Percentiles rank a stretch among this genome's conserved stretches.
phyloP scores from a whole-genome alignment of 2,329 filamentous ascomycete genomes.

The Didymella segeticola region DNA sequence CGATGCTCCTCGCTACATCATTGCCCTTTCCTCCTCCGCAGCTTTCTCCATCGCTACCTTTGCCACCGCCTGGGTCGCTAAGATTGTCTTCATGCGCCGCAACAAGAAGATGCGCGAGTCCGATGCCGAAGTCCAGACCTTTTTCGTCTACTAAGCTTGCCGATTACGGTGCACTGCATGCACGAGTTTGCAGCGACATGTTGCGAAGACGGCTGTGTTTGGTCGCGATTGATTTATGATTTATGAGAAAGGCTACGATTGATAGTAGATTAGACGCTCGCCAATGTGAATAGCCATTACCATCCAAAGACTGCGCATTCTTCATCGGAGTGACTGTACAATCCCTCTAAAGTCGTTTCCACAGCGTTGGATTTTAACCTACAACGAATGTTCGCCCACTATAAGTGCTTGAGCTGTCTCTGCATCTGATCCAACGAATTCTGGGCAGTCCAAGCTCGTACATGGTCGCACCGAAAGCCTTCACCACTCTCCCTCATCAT shows the following conservation, averaged over 20 bases:
- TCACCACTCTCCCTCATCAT: too few relatives aligned
- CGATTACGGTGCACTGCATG: not conserved
- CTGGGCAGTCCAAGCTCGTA: too few relatives aligned
- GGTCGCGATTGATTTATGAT: slow-evolving; percentile 1
- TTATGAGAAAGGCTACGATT: slow-evolving; percentile 1
- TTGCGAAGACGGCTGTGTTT: not conserved
- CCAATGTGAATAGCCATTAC: slow-evolving; percentile 1
- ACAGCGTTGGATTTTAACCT: too few relatives aligned
- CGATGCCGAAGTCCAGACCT: slow-evolving; percentile 33
- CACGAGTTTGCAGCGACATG: not conserved
- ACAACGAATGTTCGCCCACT: too few relatives aligned
- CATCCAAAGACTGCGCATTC: not conserved
- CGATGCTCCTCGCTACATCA: slow-evolving; percentile 39
- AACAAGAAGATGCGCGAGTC: slow-evolving; percentile 42
- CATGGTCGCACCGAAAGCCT: too few relatives aligned
- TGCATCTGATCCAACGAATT: too few relatives aligned
- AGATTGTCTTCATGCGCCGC: slow-evolving; percentile 38
- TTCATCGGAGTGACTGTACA: too few relatives aligned
- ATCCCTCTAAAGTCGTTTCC: too few relatives aligned
- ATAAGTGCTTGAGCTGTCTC: too few relatives aligned
- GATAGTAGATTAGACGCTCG: not conserved
- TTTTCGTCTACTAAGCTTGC: slow-evolving; percentile 40
- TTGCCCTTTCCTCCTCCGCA: slow-evolving; percentile 41
- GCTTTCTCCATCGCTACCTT: slow-evolving; percentile 43
- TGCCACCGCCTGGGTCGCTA: slow-evolving; percentile 40